Conservation (phyloP, 768 basidiomycete species). For the Lactarius deliciosus region DNA sequence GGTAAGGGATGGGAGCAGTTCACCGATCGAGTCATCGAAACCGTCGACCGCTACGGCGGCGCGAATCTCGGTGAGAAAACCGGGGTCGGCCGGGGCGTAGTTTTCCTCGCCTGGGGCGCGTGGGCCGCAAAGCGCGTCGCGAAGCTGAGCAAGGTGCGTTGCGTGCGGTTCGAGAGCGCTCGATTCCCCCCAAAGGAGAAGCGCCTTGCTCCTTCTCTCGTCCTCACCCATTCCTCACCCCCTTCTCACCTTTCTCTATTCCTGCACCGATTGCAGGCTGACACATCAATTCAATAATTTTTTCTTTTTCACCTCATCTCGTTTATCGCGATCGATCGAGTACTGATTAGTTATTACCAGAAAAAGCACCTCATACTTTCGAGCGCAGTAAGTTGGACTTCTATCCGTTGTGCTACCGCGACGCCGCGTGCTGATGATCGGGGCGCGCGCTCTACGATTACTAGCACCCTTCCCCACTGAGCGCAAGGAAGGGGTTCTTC, state of each 20-base stretch:
- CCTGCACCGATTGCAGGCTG: slow-evolving; percentile 1
- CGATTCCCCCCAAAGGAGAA: neutral
- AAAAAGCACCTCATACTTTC: slow-evolving; percentile 77
- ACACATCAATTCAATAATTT: neutral
- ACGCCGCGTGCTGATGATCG: slow-evolving; percentile 21
- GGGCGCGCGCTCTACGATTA: slow-evolving; percentile 8
- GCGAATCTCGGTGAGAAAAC: slow-evolving; percentile 53
- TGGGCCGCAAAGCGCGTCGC: slow-evolving; percentile 83
- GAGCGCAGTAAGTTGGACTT: slow-evolving; percentile 58
- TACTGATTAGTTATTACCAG: slow-evolving; percentile 38
- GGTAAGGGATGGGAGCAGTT: slow-evolving; percentile 90
- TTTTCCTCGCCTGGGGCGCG: slow-evolving; percentile 90
- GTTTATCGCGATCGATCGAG: slow-evolving; percentile 5
- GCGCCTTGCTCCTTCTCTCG: slow-evolving; percentile 2
- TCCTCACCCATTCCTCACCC: slow-evolving; percentile 2
- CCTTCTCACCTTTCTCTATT: neutral
- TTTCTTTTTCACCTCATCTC: neutral
- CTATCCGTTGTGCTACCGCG: slow-evolving; percentile 10
- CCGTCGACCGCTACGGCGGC: slow-evolving; percentile 74
- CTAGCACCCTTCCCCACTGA: slow-evolving; percentile 82
- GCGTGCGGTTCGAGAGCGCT: slow-evolving; percentile 3
- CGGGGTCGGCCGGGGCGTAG: slow-evolving; percentile 70
- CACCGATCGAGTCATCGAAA: slow-evolving; percentile 77
- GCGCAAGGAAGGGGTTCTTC: slow-evolving; percentile 76
- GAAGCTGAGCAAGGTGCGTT: slow-evolving; percentile 66